Percentiles rank a stretch among this genome's conserved stretches.
phyloP scores from a whole-genome alignment of 805 yeast genomes.

The Candida gorgasii region DNA sequence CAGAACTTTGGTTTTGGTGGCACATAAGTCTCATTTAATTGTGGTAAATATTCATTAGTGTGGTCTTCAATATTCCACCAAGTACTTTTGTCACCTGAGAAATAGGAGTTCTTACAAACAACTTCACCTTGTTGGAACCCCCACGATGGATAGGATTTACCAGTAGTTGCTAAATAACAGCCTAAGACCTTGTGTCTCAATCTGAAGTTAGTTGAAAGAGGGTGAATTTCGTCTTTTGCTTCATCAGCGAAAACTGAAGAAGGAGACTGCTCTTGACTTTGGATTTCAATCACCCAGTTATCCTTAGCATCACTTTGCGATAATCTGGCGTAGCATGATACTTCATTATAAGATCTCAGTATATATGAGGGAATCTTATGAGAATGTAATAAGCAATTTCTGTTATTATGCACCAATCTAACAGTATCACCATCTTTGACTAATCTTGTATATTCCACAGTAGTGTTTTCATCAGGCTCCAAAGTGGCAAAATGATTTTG shows the following conservation, averaged over 20 bases:
- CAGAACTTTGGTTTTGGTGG: constrained; percentile 53
- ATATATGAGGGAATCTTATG: constrained; percentile 80
- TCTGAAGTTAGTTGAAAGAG: constrained; percentile 75
- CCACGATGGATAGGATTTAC: constrained; percentile 72
- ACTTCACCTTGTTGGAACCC: constrained; percentile 85
- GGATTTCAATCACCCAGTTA: constrained; percentile 88
- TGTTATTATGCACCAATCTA: constrained; percentile 67
- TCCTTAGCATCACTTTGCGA: constrained; percentile 77
- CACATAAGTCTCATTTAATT: constrained; percentile 31
- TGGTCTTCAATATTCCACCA: constrained; percentile 85
- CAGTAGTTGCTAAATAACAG: constrained; percentile 78
- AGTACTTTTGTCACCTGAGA: constrained; percentile 58
- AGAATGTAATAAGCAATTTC: constrained; percentile 79
- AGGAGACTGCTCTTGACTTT: constrained; percentile 53
- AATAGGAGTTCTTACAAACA: constrained; percentile 58
- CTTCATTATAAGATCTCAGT: constrained; percentile 69
- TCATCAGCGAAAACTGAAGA: constrained; percentile 47
- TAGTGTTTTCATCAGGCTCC: constrained; percentile 22
- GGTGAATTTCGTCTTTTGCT: constrained; percentile 56
- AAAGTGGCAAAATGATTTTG: constrained; percentile 32
- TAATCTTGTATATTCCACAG: constrained; percentile 23
- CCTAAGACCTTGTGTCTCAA: constrained; percentile 61
- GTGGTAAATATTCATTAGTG: constrained; percentile 47
- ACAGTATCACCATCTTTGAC: constrained; percentile 66
- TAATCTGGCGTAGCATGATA: constrained; percentile 80